Conservation (phyloP, 2,329 filamentous ascomycete species). For the Ophiostoma sp. region DNA sequence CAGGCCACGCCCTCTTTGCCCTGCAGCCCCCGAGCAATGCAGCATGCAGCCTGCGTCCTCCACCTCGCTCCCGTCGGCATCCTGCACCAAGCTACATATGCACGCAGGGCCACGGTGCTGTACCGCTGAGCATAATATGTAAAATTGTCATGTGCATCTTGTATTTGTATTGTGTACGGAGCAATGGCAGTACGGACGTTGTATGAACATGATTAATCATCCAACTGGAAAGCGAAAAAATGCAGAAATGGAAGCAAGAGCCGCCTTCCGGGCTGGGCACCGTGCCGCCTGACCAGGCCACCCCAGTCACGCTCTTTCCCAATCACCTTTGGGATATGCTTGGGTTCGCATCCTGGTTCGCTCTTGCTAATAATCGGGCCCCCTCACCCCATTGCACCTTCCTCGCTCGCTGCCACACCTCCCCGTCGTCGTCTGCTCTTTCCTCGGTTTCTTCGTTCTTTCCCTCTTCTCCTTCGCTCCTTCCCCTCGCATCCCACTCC, state of each 20-base stretch:
- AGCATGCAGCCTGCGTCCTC: constrained; percentile 8
- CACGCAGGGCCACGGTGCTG: background rate
- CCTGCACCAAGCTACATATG: background rate
- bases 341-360: constrained; percentile 1
- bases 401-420: background rate
- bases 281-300: constrained; percentile 5
- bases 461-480: background rate
- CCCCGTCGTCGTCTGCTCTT: background rate
- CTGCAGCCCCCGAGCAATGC: constrained; percentile 6
- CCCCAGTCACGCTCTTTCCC: background rate
- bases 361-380: background rate
- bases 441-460: background rate
- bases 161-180: no score
- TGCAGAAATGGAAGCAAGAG: background rate
- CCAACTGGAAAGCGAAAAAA: background rate
- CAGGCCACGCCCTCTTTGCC: background rate
- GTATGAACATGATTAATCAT: background rate
- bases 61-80: background rate
- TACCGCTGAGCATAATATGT: no score
- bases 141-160: no score
- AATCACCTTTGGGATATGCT: background rate
- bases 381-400: background rate
- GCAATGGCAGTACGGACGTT: no score
- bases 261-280: background rate
- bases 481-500: background rate